Evolutionary conservation across 371 early-diverging fungal genomes (phyloP).

Genomic region (Scutellospora calospora): DNA sequence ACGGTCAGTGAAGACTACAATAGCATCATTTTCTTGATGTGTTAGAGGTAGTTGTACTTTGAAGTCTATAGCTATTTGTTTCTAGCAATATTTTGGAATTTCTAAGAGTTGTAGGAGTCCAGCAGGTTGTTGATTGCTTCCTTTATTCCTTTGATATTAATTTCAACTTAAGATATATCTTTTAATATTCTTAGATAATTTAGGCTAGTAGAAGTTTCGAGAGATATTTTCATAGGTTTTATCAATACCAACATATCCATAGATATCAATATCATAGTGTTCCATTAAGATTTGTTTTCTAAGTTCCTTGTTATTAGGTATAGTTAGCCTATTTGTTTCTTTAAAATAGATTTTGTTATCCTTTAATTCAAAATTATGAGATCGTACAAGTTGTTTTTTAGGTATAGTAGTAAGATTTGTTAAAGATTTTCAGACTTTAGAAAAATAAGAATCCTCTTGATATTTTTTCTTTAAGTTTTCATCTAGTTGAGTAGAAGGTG

Average conservation of each 20-base stretch:
- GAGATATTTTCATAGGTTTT: neutral
- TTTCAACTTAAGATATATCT: no score
- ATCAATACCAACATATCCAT: neutral
- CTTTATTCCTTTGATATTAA: conserved; percentile 33
- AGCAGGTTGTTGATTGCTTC: conserved; percentile 48
- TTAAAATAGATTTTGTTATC: no score
- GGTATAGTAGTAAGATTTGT: neutral
- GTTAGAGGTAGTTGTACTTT: conserved; percentile 46
- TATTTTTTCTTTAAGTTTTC: neutral
- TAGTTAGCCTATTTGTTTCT: neutral
- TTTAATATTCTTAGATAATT: no score
- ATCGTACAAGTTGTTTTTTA: neutral
- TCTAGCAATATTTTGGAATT: conserved; percentile 39
- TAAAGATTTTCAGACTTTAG: neutral
- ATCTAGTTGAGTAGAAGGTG: no score
- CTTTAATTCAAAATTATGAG: no score
- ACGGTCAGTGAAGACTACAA: conserved; percentile 59
- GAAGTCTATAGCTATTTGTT: no score
- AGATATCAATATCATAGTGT: neutral
- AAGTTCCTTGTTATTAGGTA: neutral
- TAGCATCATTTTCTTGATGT: conserved; percentile 47
- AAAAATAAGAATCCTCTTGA: no score
- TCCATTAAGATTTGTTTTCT: neutral
- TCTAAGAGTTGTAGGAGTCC: conserved; percentile 55
- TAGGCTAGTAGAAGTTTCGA: no score